These are phyloP conservation scores for Heterobasidion occidentale DNA, from an alignment of 1,284 basidiomycete species.

Conservation along the genomic window DNA sequence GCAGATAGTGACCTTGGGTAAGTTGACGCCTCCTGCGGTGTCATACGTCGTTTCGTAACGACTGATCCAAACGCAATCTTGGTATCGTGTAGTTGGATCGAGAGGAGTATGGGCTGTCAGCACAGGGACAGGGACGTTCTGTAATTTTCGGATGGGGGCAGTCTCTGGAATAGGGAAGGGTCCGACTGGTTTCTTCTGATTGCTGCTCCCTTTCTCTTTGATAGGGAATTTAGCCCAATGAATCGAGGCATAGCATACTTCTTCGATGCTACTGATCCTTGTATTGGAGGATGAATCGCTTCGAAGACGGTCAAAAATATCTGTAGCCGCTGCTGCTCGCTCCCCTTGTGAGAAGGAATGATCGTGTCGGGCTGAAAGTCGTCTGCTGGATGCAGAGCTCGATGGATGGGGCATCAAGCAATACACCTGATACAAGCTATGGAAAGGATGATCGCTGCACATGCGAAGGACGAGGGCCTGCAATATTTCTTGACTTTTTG, in stretches of 20 bases:
- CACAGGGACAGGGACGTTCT: slow-evolving; percentile 68
- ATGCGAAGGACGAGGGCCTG: slow-evolving; percentile 67
- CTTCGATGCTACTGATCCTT: slow-evolving; percentile 54
- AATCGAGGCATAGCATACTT: slow-evolving; percentile 67
- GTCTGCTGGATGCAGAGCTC: slow-evolving; percentile 1
- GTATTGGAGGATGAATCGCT: slow-evolving; percentile 27
- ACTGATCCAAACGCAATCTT: slow-evolving; percentile 57
- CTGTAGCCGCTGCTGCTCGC: slow-evolving; percentile 59
- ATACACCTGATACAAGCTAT: slow-evolving; percentile 87
- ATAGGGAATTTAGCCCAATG: slow-evolving; percentile 73
- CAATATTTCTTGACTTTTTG: slow-evolving; percentile 56
- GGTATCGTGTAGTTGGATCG: slow-evolving; percentile 66
- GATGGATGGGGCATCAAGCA: slow-evolving; percentile 44
- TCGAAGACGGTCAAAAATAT: slow-evolving; percentile 60
- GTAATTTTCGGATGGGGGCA: slow-evolving; percentile 39
- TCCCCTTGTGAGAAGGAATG: slow-evolving; percentile 8
- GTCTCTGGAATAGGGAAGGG: slow-evolving; percentile 31
- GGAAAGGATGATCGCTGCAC: slow-evolving; percentile 89
- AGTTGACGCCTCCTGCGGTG: slow-evolving; percentile 73
- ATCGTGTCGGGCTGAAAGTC: slow-evolving; percentile 8
- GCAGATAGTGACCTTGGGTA: slow-evolving; percentile 80
- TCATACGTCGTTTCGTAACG: slow-evolving; percentile 55
- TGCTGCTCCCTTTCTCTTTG: slow-evolving; percentile 18
- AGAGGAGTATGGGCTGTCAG: slow-evolving; percentile 68
- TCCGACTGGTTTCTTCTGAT: slow-evolving; percentile 13